Base-by-base conservation (phyloP, 352 stramenopile species). In the Elongisporangium anandrum region DNA sequence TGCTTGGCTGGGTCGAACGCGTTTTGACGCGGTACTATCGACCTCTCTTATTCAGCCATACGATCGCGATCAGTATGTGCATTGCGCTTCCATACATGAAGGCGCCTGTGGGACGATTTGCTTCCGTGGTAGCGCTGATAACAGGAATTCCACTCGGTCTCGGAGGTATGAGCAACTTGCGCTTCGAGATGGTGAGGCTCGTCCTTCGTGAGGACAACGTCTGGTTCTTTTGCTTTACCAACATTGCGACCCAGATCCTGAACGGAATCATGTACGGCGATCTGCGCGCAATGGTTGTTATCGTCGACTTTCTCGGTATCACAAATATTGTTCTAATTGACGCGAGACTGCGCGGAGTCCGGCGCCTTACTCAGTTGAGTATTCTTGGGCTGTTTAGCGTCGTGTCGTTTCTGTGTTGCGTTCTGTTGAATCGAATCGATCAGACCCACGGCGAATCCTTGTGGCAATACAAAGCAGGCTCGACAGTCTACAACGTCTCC, bases 121-220 rank as follows among this genome's bases (percentile, higher is more conserved):
- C 65, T 19, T 57, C 65, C 1, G 10, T 74, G 8, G 2, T 76
- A 3, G 61, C 58, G 0, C 54, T 59, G 20, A 6, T 73, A 0
- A 29, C 76, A 0, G 64, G 68, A 24, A 23, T 78, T 5, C 67
- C 68, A 1, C 26, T 76, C 16, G 60, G 60, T 10, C 47, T 76
- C 3, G 70, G 61, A 4, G 73, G 68, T 50, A 17, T 79, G 6
- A 57, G 53, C 2, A 73, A 57, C 1, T 22, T 82, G 34, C 57
- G 73, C 22, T 82, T 67, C 51, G 70, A 82, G 24, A 64, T 82
- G 10, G 68, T 77, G 9, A 54, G 65, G 19, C 13, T 77, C 3
- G 53, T 79, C 10, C 29, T 59, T 12, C 56, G 63, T 22, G 77
- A 65, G 3, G 79, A 79, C 51, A 68, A 81, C 38, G 72, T 79